A percentile compares a stretch with the other conserved stretches of the same genome.
phyloP scores from a whole-genome alignment of 805 yeast genomes.

The Saccharomycopsis olivae region DNA sequence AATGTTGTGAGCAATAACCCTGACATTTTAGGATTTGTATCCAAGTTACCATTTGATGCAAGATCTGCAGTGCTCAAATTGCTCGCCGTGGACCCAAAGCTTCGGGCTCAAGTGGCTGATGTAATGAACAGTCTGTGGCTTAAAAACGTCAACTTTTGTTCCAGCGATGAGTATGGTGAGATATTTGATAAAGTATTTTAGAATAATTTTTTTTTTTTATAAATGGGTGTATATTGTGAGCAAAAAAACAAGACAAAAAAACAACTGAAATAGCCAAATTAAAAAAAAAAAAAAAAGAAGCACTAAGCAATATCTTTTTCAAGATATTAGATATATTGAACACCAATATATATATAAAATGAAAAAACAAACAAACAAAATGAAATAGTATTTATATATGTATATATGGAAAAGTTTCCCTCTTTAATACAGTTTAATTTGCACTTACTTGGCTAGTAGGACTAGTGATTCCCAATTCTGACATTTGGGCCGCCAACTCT shows the following conservation, averaged over 20 bases:
- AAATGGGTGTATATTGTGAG: too few species aligned
- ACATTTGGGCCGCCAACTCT: constrained; percentile 13
- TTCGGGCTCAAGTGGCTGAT: constrained; percentile 1
- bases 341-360: too few species aligned
- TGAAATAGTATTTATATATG: too few species aligned
- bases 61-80: constrained; percentile 8
- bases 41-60: constrained; percentile 6
- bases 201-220: too few species aligned
- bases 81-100: constrained; percentile 8
- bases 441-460: not conserved
- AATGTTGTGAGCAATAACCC: constrained; percentile 12
- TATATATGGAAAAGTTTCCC: too few species aligned
- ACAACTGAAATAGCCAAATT: too few species aligned
- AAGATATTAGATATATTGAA: too few species aligned
- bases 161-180: constrained; percentile 6
- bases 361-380: too few species aligned
- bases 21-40: constrained; percentile 5
- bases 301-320: too few species aligned
- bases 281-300: too few species aligned
- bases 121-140: constrained; percentile 11
- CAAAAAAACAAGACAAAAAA: too few species aligned
- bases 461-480: constrained; percentile 9
- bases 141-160: constrained; percentile 12
- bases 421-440: too few species aligned
- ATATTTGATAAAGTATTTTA: constrained; percentile 4